Conservation (phyloP, 129 eudicot genomes). For the Flaveria trinervia region DNA sequence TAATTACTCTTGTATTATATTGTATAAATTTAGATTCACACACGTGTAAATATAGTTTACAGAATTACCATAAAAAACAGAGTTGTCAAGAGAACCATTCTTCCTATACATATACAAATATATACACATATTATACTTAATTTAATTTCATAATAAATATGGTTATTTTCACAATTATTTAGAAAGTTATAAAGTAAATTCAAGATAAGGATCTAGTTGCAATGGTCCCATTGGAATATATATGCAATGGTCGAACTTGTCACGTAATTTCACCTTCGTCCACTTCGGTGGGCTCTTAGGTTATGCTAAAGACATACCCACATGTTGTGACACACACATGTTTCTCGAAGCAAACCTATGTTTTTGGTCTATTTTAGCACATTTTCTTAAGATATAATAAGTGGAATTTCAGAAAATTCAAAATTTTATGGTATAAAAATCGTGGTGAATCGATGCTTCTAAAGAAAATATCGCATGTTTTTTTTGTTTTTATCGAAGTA, state of each 20-base stretch:
- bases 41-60: too few species aligned
- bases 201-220: neutral
- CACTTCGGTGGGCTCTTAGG: constrained; percentile 24
- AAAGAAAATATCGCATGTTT: neutral
- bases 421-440: neutral
- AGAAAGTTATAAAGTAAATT: neutral
- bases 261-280: constrained; percentile 28
- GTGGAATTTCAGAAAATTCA: neutral
- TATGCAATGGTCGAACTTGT: constrained; percentile 22
- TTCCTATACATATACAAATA: too few species aligned
- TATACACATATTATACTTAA: too few species aligned
- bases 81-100: too few species aligned
- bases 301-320: constrained; percentile 16
- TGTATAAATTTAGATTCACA: too few species aligned
- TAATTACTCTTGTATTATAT: too few species aligned
- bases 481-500: too few species aligned
- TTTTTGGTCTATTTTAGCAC: constrained; percentile 18
- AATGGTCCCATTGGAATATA: constrained; percentile 29
- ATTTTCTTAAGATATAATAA: neutral
- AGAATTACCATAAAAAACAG: too few species aligned
- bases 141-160: neutral
- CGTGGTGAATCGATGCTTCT: neutral
- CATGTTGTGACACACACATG: constrained; percentile 24
- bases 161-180: neutral
- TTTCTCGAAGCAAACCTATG: constrained; percentile 23